phyloP scores from a whole-genome alignment of 495 filamentous ascomycete species.

The Aspergillus nidulans region DNA sequence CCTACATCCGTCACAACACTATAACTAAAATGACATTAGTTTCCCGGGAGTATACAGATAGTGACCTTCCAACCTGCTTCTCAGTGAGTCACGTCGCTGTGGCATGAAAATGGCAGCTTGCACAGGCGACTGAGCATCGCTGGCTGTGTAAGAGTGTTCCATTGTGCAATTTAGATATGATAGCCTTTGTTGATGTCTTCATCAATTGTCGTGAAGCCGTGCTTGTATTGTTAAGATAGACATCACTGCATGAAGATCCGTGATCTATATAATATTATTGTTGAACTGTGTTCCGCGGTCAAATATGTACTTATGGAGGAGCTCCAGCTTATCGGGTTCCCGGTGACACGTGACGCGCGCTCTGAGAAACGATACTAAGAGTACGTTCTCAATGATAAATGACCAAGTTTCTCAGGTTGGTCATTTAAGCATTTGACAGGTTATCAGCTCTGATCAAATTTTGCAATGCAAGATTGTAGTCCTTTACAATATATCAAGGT shows the following conservation, averaged over 20 bases:
- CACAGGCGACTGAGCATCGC: constrained; percentile 19
- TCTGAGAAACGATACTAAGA: neutral
- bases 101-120: constrained; percentile 25
- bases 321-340: neutral
- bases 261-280: neutral
- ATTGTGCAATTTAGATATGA: constrained; percentile 7
- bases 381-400: no score
- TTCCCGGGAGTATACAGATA: neutral
- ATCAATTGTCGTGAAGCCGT: neutral
- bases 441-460: no score
- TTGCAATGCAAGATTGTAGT: no score
- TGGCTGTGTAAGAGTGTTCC: constrained; percentile 25
- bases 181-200: neutral
- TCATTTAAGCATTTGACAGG: no score
- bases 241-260: neutral
- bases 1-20: constrained; percentile 94
- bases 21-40: constrained; percentile 41
- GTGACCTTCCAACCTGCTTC: constrained; percentile 56
- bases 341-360: neutral
- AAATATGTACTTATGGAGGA: no score
- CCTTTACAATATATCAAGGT: neutral
- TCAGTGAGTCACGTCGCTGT: constrained; percentile 61
- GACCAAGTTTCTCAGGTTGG: no score
- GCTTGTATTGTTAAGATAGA: neutral
- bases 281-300: no score